Evolutionary conservation across 1,284 basidiomycete genomes (phyloP).

Genomic region (Singerocomus rubriflavus): DNA sequence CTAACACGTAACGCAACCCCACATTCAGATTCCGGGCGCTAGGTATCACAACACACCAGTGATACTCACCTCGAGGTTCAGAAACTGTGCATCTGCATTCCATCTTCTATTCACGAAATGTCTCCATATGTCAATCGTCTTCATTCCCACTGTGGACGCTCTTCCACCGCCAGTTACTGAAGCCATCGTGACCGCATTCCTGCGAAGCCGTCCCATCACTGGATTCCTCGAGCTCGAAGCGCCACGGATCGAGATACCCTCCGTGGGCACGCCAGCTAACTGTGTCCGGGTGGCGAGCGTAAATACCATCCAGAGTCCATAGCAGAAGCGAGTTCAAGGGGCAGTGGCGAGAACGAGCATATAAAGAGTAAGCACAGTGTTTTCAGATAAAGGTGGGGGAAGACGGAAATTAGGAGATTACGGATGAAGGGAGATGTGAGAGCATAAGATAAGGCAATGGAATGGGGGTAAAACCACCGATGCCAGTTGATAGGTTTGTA

Average conservation of each 20-base stretch:
- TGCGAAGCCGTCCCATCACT: slow-evolving; percentile 49
- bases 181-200: slow-evolving; percentile 48
- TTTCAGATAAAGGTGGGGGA: slow-evolving; percentile 31
- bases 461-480: slow-evolving; percentile 10
- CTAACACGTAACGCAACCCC: slow-evolving; percentile 32
- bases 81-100: slow-evolving; percentile 63
- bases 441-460: slow-evolving; percentile 14
- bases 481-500: slow-evolving; percentile 19
- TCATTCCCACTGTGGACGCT: slow-evolving; percentile 26
- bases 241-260: slow-evolving; percentile 33
- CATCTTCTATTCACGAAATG: slow-evolving; percentile 69
- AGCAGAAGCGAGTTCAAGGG: slow-evolving; percentile 26
- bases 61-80: slow-evolving; percentile 73
- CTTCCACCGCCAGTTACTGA: slow-evolving; percentile 16
- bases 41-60: not conserved
- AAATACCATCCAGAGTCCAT: slow-evolving; percentile 17
- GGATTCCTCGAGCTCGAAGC: slow-evolving; percentile 34
- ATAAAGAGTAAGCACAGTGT: slow-evolving; percentile 42
- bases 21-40: slow-evolving; percentile 29
- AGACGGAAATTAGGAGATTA: slow-evolving; percentile 27
- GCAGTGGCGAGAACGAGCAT: slow-evolving; percentile 29
- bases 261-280: slow-evolving; percentile 25
- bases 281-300: slow-evolving; percentile 37
- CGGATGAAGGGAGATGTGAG: slow-evolving; percentile 2
- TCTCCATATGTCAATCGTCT: slow-evolving; percentile 61